Base-by-base conservation (phyloP, 2,329 filamentous ascomycete species). In the Calonectria honghensis region DNA sequence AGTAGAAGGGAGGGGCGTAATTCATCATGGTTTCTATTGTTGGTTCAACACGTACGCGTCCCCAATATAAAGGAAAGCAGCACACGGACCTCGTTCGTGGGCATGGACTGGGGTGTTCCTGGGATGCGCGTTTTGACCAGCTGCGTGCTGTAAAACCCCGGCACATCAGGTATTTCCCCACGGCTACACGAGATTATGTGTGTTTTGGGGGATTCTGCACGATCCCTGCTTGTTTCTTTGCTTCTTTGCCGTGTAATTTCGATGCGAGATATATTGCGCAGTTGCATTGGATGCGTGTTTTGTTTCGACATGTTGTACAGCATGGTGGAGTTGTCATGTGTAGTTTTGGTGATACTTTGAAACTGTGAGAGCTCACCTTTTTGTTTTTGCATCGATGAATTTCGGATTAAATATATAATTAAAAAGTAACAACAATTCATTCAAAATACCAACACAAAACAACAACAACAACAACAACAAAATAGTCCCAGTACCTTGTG, bases 51-150 rank as follows among this genome's bases (percentile, higher is more conserved):
- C 10, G 32, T 35, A 24, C 20, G 35, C 35, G n/a, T n/a, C n/a
- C 24, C 14, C 35, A 29, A 61, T 35, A 35, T 24, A 61, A n/a
- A n/a, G 1, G 41, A 18, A 45, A 45, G 18, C 18, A 20, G 18
- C 41, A 63, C 57, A 63, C 57, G 37, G 57, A 63, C 57, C 35
- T 10, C 24, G 57, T 63, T 63, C 37, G 37, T 63, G 35, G 27
- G 27, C 57, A 29, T 37, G 57, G 57, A 61, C 57, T 39, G 32
- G 57, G 57, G 57, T 61, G 57, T 29, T 11, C 29, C 51, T 16
- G 31, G 52, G 29, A 6, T 32, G 16, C 31, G 31, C 37, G 57
- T 27, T 37, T 63, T 16, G 32, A 20, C 18, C 24, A 24, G 24
- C 16, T 39, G 57, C 35, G 57, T 16, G 14, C 11, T 13, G 57